Base-by-base conservation (phyloP, 202 grass and related monocot species). In the Schoenoplectus tabernaemontani region DNA sequence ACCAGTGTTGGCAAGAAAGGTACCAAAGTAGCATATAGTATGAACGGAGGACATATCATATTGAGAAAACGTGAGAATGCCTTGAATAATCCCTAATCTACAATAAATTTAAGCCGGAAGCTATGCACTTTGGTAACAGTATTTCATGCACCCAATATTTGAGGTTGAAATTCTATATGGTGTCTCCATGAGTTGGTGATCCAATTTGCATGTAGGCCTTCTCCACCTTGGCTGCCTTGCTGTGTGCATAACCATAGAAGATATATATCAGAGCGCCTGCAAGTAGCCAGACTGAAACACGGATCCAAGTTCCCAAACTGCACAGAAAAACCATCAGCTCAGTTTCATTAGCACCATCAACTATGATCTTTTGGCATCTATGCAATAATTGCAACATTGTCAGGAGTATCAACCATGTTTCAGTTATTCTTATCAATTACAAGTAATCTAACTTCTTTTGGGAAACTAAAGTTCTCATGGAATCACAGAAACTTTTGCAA, bases 201-300 rank as follows among this genome's bases (percentile, higher is more conserved):
- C 39, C 78, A 64, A 80, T 80, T 46, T 1, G 41, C 58, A 20
- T 80, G 39, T 80, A 80, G 38, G 58, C 3, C 26, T 51, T 80
- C 15, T 19, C 24, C n/a, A 33, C 57, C 58, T 80, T 65, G 59
- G 38, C 59, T 30, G 28, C 44, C 41, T 80, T 80, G 61, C 94
- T 97, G 57, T 92, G 80, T n/a, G 72, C 88, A 76, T 81, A 54
- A 4, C 94, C 91, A 26, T 90, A 97, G 77, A 97, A 92, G 17
- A 92, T 1, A 41, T 93, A 97, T 83, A 97, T 82, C 26, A 92
- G 19, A 43, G 78, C 82, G 59, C 94, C 94, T 80, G 71, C 76
- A 22, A 80, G 64, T 7, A 97, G 66, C 91, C 91, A 97, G 50
- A 87, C 7, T 22, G 84, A 93, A 85, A 93, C 91, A 69, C 91